Evolutionary conservation across 23 red algal genomes (phyloP).

Genomic region (Gracilariopsis chorda): DNA sequence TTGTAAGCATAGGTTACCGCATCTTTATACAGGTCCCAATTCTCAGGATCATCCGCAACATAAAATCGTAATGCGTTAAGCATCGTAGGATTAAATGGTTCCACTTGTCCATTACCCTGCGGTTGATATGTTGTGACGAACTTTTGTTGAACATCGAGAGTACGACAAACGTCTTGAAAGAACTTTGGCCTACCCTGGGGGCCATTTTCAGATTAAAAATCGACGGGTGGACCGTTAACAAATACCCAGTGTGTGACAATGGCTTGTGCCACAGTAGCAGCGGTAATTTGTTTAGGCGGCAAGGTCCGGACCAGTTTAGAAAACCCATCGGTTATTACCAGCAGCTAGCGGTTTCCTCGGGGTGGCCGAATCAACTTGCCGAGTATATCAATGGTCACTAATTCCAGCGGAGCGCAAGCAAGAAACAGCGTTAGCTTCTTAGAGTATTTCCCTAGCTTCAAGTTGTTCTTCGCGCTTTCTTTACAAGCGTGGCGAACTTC

Average conservation of each 20-base stretch:
- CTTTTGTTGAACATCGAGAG: not conserved
- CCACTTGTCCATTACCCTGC: conserved; percentile 9
- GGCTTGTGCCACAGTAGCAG: not conserved
- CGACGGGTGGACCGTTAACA: not conserved
- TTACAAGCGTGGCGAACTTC: not conserved
- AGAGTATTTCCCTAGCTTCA: not conserved
- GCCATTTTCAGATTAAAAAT: no score
- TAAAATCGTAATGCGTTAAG: not conserved
- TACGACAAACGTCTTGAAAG: no score
- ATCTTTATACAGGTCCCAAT: conserved; percentile 9
- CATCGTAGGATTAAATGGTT: conserved; percentile 10
- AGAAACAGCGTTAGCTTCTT: not conserved
- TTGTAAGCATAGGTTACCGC: no score
- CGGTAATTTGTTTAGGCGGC: not conserved
- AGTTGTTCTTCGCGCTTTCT: not conserved
- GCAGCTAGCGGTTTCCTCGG: no score
- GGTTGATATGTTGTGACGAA: conserved; percentile 10
- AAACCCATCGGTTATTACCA: no score
- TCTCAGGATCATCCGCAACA: not conserved
- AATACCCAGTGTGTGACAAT: not conserved
- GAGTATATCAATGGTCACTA: no score
- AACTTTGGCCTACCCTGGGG: no score
- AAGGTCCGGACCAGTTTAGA: conserved; percentile 26
- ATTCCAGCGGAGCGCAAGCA: no score
- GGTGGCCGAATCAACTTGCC: no score